Evolutionary conservation across 345 rosid genomes (phyloP), one percentile per base, ranked within the genome.

Genomic region (Conringia planisiliqua): DNA sequence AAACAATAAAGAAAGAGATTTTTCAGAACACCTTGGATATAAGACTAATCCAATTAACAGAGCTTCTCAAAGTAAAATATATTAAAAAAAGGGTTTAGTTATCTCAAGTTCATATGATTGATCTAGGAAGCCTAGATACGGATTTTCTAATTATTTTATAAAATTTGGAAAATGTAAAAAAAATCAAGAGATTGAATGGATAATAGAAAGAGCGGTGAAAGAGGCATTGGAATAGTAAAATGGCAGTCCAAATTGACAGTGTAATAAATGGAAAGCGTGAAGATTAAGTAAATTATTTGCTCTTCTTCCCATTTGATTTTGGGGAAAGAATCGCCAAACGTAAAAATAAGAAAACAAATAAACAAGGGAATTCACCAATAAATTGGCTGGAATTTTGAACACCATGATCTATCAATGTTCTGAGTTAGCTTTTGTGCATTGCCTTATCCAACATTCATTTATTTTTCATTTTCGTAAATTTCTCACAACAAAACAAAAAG

Each of bases 261-360:
- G 63, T 76, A 63, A 70, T 77, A 77, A 77, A 70, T 77, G 44
- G 67, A 70, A 70, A 70, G 74, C 80, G 80, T 70, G 71, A 77
- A 70, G 51, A 33, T 63, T 62, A 70, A 77, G 80, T 77, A 70
- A 77, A 64, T 77, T 77, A 70, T 77, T 63, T 70, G 66, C 76
- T 76, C 76, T 71, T 46, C 66, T 77, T 63, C 55, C 71, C 66
- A 64, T 46, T 55, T 77, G 71, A 70, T 77, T 55, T 77, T 70
- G 67, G 51, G 7, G 54, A 38, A 76, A 65, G 30, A 70, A 62
- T 70, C 20, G 46, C 50, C 64, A 62, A 32, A 33, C 27, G 26
- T 44, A 11, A 22, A 6, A 54, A 26, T n/a, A 27, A 26, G 11
- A 6, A 48, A 32, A 43, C 4, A 3, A 13, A 4, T 10, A 66